Evolutionary conservation across 495 filamentous ascomycete species (phyloP), one percentile per base, ranked within the genome.

Genomic region (Cladorrhinum samala): DNA sequence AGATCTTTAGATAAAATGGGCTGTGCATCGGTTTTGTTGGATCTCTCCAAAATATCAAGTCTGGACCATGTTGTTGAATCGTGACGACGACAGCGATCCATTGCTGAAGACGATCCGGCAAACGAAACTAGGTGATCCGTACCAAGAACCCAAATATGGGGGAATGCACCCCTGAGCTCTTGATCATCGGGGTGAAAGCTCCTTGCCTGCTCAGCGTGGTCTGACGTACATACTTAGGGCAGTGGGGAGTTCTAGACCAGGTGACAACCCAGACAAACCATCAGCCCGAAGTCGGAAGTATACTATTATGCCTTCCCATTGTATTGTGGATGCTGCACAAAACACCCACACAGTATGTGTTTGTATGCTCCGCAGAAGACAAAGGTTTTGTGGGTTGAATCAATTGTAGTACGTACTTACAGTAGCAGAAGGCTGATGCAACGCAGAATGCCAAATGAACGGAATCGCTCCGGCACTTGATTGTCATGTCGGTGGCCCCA

Each of bases 381-480:
- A 24, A 33, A 25, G 9, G 21, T 20, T 23, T 14, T 14, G 3
- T 20, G 20, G 18, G 18, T 13, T 45, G 19, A 5, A 45, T 20
- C 18, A 13, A 24, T 21, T 21, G 20, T 21, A 45, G 42, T 21
- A 45, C 20, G 0, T 1, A 13, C 14, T 45, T 21, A 21, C 24
- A 13, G 16, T 33, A 30, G 14, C 45, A 47, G 16, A 14, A 45
- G 24, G 14, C 45, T 25, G 25, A 47, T 47, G 24, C 45, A 16
- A 47, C 45, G 23, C 45, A 47, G 24, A 20, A 1, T 23, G n/a
- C 24, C 45, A 20, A 18, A 40, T 21, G 36, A 19, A 27, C 4
- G 50, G 24, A 45, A 18, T 36, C 50, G 40, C 40, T 44, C 50
- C 50, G 50, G 50, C 50, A 52, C 50, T 52, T 52, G 23, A 47